These are phyloP conservation scores for Saposhnikovia divaricata DNA, from an alignment of 129 eudicot genomes.

Conservation along the genomic window DNA sequence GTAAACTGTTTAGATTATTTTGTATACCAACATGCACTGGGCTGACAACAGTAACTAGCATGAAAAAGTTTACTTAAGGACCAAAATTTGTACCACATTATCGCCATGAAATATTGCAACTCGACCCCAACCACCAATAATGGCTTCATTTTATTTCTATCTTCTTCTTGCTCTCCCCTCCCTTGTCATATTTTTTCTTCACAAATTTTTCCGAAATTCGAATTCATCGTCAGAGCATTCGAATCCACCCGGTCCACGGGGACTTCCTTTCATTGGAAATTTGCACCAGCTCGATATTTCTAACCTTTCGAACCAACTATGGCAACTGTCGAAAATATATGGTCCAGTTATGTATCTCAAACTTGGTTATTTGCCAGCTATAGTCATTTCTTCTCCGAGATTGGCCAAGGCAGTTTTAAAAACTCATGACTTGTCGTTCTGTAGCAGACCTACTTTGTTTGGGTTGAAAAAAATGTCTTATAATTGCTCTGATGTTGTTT, in stretches of 20 bases:
- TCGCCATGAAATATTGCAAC: neutral
- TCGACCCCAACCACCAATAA: neutral
- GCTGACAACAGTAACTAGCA: neutral
- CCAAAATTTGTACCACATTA: neutral
- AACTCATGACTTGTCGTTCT: conserved; percentile 29
- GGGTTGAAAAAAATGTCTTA: conserved; percentile 25
- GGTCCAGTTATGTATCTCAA: conserved; percentile 21
- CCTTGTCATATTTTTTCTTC: neutral
- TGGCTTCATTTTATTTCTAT: neutral
- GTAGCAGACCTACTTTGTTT: conserved; percentile 24
- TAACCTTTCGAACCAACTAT: conserved; percentile 1
- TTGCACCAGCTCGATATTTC: conserved; percentile 17
- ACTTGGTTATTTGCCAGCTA: conserved; percentile 12
- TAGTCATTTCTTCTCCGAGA: conserved; percentile 25
- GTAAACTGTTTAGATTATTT: no score
- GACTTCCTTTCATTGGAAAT: conserved; percentile 21
- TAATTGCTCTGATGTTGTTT: conserved; percentile 20
- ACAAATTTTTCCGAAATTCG: neutral
- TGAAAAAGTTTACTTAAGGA: neutral
- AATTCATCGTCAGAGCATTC: no score
- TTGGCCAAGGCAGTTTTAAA: conserved; percentile 24
- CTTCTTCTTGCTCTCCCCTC: conserved; percentile 1
- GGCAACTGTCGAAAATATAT: conserved; percentile 19
- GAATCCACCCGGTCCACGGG: conserved; percentile 21
- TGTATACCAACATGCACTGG: neutral